These are phyloP conservation scores for Papiliotrema laurentii DNA, from an alignment of 1,284 basidiomycete genomes.

Conservation along the genomic window DNA sequence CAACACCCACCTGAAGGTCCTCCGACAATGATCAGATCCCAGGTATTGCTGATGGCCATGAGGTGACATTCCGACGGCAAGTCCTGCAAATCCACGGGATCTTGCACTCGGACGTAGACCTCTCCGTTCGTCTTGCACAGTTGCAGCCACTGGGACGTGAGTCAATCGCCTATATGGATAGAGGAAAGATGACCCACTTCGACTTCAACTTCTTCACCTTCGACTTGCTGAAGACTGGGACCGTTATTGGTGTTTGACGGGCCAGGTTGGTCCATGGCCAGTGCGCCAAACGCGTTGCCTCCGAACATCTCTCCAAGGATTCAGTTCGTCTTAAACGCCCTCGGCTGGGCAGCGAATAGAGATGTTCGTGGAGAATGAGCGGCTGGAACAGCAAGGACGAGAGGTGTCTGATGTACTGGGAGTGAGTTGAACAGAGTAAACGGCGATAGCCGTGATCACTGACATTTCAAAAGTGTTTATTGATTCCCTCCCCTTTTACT, in stretches of 20 bases:
- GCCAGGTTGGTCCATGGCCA: conserved; percentile 21
- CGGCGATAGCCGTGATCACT: too few species aligned
- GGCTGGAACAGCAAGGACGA: too few species aligned
- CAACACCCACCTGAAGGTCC: conserved; percentile 36
- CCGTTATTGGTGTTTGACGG: conserved; percentile 11
- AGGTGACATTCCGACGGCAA: conserved; percentile 45
- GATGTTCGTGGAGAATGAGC: too few species aligned
- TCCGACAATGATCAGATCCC: conserved; percentile 46
- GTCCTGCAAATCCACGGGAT: conserved; percentile 33
- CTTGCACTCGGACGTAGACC: conserved; percentile 42
- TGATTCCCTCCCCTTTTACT: too few species aligned
- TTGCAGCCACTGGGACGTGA: conserved; percentile 42
- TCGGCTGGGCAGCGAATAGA: too few species aligned
- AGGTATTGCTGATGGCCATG: conserved; percentile 45
- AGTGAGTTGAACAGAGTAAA: too few species aligned
- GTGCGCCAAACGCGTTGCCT: conserved; percentile 33
- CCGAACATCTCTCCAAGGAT: conserved; percentile 11
- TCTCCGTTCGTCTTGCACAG: conserved; percentile 46
- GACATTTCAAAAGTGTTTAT: too few species aligned
- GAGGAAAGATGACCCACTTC: conserved; percentile 28
- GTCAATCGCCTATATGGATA: not conserved
- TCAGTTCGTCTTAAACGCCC: too few species aligned
- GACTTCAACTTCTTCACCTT: conserved; percentile 42
- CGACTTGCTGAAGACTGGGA: conserved; percentile 19
- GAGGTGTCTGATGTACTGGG: too few species aligned